These are phyloP conservation scores for Osmozyma mogii DNA, from an alignment of 805 yeast genomes.

Conservation along the genomic window DNA sequence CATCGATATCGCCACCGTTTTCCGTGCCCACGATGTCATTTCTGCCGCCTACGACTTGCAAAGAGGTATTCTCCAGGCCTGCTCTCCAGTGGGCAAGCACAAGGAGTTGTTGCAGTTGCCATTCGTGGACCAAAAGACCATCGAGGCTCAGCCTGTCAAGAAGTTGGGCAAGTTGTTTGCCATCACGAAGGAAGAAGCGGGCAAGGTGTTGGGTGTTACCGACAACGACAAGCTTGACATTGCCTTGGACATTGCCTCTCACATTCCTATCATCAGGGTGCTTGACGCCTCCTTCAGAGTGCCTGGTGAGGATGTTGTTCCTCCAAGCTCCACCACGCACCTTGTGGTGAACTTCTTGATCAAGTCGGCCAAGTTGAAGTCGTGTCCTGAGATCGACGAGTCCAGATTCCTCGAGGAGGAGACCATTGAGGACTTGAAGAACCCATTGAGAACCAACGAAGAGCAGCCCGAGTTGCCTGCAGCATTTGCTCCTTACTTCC, in stretches of 20 bases:
- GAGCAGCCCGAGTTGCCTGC: conserved; percentile 63
- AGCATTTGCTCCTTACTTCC: conserved; percentile 73
- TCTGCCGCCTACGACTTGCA: conserved; percentile 55
- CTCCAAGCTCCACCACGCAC: conserved; percentile 61
- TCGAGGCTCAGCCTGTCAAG: conserved; percentile 37
- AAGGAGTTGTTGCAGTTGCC: conserved; percentile 80
- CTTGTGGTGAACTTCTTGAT: conserved; percentile 68
- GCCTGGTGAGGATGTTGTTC: conserved; percentile 73
- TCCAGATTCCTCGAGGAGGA: conserved; percentile 47
- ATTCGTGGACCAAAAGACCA: conserved; percentile 45
- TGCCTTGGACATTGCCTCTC: conserved; percentile 48
- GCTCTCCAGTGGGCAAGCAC: conserved; percentile 42
- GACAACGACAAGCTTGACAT: conserved; percentile 38
- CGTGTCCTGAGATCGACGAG: conserved; percentile 39
- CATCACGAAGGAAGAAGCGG: conserved; percentile 46
- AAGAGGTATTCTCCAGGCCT: conserved; percentile 70
- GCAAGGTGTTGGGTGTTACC: conserved; percentile 47
- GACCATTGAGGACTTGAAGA: conserved; percentile 56
- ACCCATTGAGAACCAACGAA: conserved; percentile 61
- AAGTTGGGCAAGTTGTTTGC: conserved; percentile 67
- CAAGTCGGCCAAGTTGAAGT: conserved; percentile 63
- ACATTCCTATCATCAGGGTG: conserved; percentile 62
- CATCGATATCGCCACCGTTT: conserved; percentile 72
- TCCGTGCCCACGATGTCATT: conserved; percentile 65
- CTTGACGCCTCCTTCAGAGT: conserved; percentile 69